Percentiles rank a stretch among this genome's conserved stretches.
phyloP scores from a whole-genome alignment of 73 alveolate genomes.

The Tetrahymena thermophila region DNA sequence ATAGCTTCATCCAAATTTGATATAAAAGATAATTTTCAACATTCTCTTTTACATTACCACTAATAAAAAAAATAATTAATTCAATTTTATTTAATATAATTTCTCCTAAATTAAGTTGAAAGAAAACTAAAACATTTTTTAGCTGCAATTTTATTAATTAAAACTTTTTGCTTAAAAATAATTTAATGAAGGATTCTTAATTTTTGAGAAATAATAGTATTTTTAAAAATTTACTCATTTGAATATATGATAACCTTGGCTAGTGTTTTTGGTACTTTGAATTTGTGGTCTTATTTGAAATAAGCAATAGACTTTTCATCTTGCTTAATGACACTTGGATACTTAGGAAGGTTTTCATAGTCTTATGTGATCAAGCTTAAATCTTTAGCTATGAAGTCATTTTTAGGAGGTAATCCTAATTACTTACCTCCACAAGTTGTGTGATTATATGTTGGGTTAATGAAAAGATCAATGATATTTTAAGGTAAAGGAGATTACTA shows the following conservation, averaged over 20 bases:
- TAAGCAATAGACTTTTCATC: background rate
- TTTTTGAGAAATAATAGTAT: background rate
- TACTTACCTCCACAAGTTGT: background rate
- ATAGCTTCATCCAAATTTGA: background rate
- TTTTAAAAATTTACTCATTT: background rate
- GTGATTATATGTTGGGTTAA: background rate
- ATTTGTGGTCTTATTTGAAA: background rate
- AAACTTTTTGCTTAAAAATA: no score
- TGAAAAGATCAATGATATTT: background rate
- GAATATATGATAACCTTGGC: conserved; percentile 2
- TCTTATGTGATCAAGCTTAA: background rate
- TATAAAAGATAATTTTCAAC: background rate
- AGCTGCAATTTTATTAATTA: no score
- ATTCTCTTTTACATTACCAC: background rate
- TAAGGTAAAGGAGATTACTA: background rate
- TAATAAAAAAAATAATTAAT: background rate
- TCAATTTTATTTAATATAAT: no score
- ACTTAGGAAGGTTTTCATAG: background rate
- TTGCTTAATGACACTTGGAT: background rate
- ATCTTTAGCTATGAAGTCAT: background rate
- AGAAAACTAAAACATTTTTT: no score
- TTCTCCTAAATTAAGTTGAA: no score
- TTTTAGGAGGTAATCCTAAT: background rate
- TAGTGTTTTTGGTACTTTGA: background rate
- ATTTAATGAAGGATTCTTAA: no score